A percentile compares a stretch with the other conserved stretches of the same genome.
Evolutionary conservation across 2,329 filamentous ascomycete species (phyloP).

Genomic region (Penicillium sp.): DNA sequence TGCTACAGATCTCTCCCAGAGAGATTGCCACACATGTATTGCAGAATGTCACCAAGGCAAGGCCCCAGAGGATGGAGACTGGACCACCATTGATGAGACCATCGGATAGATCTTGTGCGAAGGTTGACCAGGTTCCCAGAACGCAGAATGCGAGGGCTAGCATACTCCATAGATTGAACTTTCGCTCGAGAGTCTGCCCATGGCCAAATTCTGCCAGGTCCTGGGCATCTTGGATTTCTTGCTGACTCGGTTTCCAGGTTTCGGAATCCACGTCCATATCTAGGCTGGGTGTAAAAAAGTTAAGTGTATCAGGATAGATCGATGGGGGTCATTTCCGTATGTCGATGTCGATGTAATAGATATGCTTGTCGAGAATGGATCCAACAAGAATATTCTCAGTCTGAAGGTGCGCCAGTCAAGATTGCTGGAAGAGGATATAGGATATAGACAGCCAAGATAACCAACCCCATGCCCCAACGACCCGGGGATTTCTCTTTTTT

Average conservation of each 20-base stretch:
- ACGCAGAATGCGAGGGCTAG: constrained; percentile 61
- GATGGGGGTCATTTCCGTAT: constrained; percentile 16
- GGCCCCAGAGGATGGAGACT: constrained; percentile 59
- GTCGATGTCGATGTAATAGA: background rate
- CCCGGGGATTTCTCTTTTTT: constrained; percentile 14
- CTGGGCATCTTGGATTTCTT: constrained; percentile 43
- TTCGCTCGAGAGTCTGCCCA: constrained; percentile 45
- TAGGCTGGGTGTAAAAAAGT: background rate
- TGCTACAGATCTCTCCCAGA: constrained; percentile 60
- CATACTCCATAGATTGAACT: constrained; percentile 62
- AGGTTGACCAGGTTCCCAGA: constrained; percentile 61
- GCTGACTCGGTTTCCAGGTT: constrained; percentile 27
- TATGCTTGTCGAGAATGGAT: background rate
- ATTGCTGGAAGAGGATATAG: background rate
- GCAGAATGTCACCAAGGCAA: constrained; percentile 55
- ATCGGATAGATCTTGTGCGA: constrained; percentile 56
- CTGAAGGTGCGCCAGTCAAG: background rate
- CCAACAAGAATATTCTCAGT: background rate
- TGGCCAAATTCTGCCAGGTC: constrained; percentile 48
- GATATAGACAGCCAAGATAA: constrained; percentile 1
- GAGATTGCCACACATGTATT: constrained; percentile 59
- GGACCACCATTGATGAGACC: constrained; percentile 60
- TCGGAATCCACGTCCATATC: constrained; percentile 24
- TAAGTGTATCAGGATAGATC: background rate
- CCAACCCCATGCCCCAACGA: constrained; percentile 7